Base-by-base conservation (phyloP, 1,284 basidiomycete genomes). In the Sporisorium scitamineum region DNA sequence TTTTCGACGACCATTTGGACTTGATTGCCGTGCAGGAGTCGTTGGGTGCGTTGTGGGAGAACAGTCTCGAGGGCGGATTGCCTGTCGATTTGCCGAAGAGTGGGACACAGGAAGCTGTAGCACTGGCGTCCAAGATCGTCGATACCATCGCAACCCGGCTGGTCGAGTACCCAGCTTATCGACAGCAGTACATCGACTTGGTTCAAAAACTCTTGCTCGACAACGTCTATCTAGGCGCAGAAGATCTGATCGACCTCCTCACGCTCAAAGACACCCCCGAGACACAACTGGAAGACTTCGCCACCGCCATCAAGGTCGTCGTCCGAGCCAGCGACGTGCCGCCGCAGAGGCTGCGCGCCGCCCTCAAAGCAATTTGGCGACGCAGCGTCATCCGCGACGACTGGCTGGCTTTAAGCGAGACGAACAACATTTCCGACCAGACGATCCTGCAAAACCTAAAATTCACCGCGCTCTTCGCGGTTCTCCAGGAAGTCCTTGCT, bases 301-400 rank as follows among this genome's bases (percentile, higher is more conserved):
- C 86, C 0, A 80, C 86, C 1, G 88, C 88, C 2, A 79, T 89
- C 42, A 87, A 88, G 62, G 81, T 88, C 5, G 80, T 88, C 10
- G 78, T 86, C 0, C 79, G 86, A n/a, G 86, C 87, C 16, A 81
- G 79, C 47, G 86, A 87, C 31, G 65, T 86, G 63, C 45, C 61
- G 0, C 44, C 44, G 5, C 39, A 57, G n/a, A 27, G 95, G 54
- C 31, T 61, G 10, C 31, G 52, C 2, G 58, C 56, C 0, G 20
- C 54, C 2, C 89, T 94, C 80, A 88, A 90, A 45, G 90, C 89
- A 32, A 88, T 93, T 20, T 97, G 95, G 95, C 89, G 94, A 41
- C 88, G 95, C 31, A 90, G 95, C 51, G 95, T 93, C 81, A 88
- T 93, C 47, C 90, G 93, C 59, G 94, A 97, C 84, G 91, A 97